Conservation (phyloP, 1,139 yeast genomes). For the Candida sanyaensis region DNA sequence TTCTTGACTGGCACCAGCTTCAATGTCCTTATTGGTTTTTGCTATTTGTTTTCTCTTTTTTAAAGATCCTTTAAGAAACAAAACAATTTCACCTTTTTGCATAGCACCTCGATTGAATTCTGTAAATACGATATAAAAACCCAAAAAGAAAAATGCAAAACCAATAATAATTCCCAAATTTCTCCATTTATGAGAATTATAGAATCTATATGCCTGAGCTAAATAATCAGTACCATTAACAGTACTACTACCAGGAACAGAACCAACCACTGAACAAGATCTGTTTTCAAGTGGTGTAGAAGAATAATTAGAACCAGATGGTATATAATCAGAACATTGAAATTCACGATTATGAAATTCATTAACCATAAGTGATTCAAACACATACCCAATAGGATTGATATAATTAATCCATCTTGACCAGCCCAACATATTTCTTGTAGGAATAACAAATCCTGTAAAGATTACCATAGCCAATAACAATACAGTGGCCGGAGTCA, state of each 20-base stretch:
- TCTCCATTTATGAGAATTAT: slow-evolving; percentile 75
- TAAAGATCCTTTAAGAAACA: slow-evolving; percentile 59
- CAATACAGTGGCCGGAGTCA: slow-evolving; percentile 59
- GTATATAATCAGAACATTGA: slow-evolving; percentile 48
- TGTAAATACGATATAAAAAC: slow-evolving; percentile 56
- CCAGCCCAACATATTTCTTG: slow-evolving; percentile 62
- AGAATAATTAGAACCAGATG: slow-evolving; percentile 52
- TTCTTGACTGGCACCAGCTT: slow-evolving; percentile 16
- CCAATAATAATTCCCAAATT: slow-evolving; percentile 72
- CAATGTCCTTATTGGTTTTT: slow-evolving; percentile 3
- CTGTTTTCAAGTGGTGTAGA: slow-evolving; percentile 28
- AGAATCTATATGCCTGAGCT: slow-evolving; percentile 46
- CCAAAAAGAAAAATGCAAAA: slow-evolving; percentile 56
- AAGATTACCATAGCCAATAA: slow-evolving; percentile 54
- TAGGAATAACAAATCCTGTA: slow-evolving; percentile 60
- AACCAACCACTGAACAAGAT: slow-evolving; percentile 68
- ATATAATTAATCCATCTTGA: slow-evolving; percentile 60
- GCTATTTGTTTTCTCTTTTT: slow-evolving; percentile 34
- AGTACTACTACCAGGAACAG: slow-evolving; percentile 53
- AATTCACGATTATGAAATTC: slow-evolving; percentile 52
- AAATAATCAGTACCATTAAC: slow-evolving; percentile 67
- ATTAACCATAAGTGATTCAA: slow-evolving; percentile 55
- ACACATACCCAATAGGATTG: slow-evolving; percentile 57
- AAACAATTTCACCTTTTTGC: slow-evolving; percentile 82
- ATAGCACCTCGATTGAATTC: slow-evolving; percentile 75